Evolutionary conservation across 352 stramenopile genomes (phyloP).

Genomic region (Phytophthora pini): DNA sequence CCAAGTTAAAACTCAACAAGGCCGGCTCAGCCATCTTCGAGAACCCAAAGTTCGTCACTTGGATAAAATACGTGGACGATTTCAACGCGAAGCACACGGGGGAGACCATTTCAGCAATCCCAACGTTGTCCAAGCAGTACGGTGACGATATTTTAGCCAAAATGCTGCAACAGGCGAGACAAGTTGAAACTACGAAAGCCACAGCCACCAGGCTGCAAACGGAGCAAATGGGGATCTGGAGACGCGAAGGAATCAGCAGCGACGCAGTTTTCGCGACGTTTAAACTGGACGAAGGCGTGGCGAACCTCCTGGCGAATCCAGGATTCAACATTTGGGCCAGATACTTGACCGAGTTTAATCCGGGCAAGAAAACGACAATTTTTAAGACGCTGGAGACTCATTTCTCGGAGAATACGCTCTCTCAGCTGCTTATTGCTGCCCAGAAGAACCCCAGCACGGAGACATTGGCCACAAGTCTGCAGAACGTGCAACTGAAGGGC

Average conservation of each 20-base stretch:
- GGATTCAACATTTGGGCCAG: constrained; percentile 11
- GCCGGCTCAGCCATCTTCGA: neutral
- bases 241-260: neutral
- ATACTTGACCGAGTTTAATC: constrained; percentile 14
- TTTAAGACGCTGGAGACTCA: neutral
- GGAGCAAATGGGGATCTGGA: constrained; percentile 8
- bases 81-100: neutral
- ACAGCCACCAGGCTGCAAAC: constrained; percentile 4
- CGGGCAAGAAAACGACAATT: neutral
- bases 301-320: constrained; percentile 2
- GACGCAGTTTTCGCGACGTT: constrained; percentile 8
- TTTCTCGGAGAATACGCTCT: neutral
- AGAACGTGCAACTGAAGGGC: neutral
- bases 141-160: neutral
- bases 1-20: constrained; percentile 6
- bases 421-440: constrained; percentile 2
- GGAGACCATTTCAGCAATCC: neutral
- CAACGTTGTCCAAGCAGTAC: constrained; percentile 1
- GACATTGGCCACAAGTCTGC: constrained; percentile 2
- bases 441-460: neutral
- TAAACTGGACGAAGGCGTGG: constrained; percentile 1
- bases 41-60: neutral
- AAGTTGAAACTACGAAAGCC: neutral
- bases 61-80: constrained; percentile 10
- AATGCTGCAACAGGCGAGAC: constrained; percentile 7